Conservation (phyloP, 345 rosid species). For the Sisymbrium irio region DNA sequence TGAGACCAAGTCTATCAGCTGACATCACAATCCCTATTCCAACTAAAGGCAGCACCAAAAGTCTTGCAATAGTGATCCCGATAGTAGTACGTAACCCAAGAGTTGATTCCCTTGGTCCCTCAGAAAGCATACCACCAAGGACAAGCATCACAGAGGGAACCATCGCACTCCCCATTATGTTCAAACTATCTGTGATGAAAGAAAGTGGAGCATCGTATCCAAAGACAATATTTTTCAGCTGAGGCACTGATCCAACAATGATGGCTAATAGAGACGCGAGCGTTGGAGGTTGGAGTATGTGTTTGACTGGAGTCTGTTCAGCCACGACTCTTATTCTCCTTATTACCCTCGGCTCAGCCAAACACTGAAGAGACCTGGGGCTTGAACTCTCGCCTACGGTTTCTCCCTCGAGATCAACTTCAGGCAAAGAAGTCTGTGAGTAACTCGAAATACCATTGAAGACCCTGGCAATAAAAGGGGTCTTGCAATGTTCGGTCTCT, state of each 20-base stretch:
- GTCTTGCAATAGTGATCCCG: constrained; percentile 71
- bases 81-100: constrained; percentile 80
- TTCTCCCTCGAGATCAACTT: constrained; percentile 49
- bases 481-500: constrained; percentile 79
- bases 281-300: constrained; percentile 92
- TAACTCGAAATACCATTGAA: constrained; percentile 51
- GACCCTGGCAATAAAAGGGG: constrained; percentile 73
- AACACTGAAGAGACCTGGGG: constrained; percentile 66
- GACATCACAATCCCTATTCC: constrained; percentile 69
- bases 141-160: constrained; percentile 98
- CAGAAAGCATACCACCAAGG: constrained; percentile 92
- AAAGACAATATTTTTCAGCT: constrained; percentile 59
- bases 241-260: constrained; percentile 72
- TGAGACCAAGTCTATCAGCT: constrained; percentile 56
- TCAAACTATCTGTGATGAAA: constrained; percentile 78
- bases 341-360: constrained; percentile 87
- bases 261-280: constrained; percentile 85
- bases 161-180: constrained; percentile 80
- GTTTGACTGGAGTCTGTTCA: constrained; percentile 81
- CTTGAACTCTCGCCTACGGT: constrained; percentile 33
- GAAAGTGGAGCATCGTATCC: constrained; percentile 82
- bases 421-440: constrained; percentile 55
- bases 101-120: constrained; percentile 82
- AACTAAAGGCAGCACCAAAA: constrained; percentile 73
- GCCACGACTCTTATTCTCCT: constrained; percentile 87